These are phyloP conservation scores for Saururus chinensis DNA, from an alignment of 164 flowering plant genomes.

Conservation along the genomic window DNA sequence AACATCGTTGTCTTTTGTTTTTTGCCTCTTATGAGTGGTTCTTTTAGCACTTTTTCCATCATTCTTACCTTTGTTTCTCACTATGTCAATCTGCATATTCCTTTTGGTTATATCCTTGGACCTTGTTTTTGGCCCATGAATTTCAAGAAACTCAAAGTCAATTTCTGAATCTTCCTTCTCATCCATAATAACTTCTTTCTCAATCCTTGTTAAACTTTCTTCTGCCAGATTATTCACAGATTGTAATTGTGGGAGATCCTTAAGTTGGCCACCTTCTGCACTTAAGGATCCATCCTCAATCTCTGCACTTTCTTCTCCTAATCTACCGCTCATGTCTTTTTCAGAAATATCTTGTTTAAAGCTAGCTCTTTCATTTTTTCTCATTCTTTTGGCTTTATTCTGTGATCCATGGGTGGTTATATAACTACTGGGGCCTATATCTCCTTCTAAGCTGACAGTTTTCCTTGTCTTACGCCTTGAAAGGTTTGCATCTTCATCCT, in stretches of 20 bases:
- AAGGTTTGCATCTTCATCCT: conserved; percentile 6
- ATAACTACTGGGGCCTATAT: conserved; percentile 7
- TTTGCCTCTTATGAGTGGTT: conserved; percentile 7
- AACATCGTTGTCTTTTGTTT: conserved; percentile 1
- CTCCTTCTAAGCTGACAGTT: conserved; percentile 7
- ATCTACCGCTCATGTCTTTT: not conserved
- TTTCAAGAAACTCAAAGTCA: not conserved
- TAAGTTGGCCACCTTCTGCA: too few species aligned
- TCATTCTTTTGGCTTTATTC: conserved; percentile 9
- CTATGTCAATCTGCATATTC: not conserved
- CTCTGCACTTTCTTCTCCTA: not conserved
- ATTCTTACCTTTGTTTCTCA: not conserved
- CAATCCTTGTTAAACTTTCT: not conserved
- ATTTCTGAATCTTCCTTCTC: not conserved
- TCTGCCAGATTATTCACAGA: not conserved
- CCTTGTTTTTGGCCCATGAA: too few species aligned
- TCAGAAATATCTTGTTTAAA: not conserved
- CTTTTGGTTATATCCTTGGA: not conserved
- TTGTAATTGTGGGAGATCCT: too few species aligned
- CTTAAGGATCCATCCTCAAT: not conserved
- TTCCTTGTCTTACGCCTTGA: conserved; percentile 12
- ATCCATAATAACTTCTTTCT: not conserved
- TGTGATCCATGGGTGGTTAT: not conserved
- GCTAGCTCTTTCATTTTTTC: not conserved
- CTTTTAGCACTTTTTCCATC: not conserved